phyloP scores from a whole-genome alignment of 208 protist genomes.

The Naegleria lovaniensis region DNA sequence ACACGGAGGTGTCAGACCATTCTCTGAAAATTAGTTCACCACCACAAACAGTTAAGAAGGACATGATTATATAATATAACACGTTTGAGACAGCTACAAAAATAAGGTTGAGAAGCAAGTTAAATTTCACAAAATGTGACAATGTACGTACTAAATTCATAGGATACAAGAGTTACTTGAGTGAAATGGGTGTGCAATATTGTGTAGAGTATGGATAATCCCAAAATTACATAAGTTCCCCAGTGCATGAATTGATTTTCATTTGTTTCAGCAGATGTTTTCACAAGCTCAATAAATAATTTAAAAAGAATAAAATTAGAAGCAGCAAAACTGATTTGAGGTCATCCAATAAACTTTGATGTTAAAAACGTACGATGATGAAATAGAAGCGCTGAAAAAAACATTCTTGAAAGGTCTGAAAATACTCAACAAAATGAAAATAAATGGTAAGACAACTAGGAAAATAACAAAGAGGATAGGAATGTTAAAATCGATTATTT shows the following conservation, averaged over 20 bases:
- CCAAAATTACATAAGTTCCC: background rate
- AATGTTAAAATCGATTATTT: background rate
- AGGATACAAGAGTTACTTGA: background rate
- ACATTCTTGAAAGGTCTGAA: background rate
- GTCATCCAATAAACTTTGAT: too few species aligned
- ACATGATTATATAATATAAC: background rate
- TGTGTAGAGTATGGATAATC: background rate
- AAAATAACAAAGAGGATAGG: background rate
- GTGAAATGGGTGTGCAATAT: background rate
- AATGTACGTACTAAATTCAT: background rate
- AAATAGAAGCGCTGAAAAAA: background rate
- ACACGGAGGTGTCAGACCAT: background rate
- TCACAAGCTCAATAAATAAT: background rate
- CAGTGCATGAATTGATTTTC: background rate
- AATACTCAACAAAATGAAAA: background rate
- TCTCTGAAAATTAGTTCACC: conserved; percentile 11
- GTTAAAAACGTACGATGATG: background rate
- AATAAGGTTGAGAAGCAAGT: too few species aligned
- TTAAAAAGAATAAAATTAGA: conserved; percentile 7
- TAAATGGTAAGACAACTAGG: background rate
- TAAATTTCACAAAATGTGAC: background rate
- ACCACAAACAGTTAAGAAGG: background rate
- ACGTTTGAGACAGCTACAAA: background rate
- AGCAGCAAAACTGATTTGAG: background rate
- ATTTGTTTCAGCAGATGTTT: background rate